phyloP scores from a whole-genome alignment of 2,329 filamentous ascomycete species.

The Colletotrichum shisoi region DNA sequence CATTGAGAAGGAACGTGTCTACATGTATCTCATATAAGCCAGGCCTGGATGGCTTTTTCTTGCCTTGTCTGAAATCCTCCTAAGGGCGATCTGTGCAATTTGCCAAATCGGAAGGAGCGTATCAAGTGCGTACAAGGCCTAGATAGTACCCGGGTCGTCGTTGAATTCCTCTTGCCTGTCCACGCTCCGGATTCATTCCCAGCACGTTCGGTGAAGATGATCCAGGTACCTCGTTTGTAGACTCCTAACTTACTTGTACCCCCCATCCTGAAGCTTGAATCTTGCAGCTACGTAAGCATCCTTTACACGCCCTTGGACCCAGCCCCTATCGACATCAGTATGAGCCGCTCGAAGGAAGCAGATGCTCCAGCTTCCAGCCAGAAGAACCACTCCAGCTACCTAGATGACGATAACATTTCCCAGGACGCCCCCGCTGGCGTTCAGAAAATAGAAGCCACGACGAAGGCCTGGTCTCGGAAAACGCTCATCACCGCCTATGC shows the following conservation, averaged over 20 bases:
- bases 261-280: background rate
- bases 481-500: conserved; percentile 52
- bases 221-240: background rate
- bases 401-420: conserved; percentile 44
- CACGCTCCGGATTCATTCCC: background rate
- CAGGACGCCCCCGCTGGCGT: conserved; percentile 54
- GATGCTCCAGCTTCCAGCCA: background rate
- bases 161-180: background rate
- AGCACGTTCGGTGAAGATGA: background rate
- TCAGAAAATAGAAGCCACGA: conserved; percentile 52
- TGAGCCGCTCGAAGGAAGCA: background rate
- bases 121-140: background rate
- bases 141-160: background rate
- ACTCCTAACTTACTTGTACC: background rate
- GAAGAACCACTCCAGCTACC: background rate
- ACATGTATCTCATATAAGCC: background rate
- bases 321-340: background rate
- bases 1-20: no score
- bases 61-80: background rate
- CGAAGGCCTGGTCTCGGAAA: conserved; percentile 51
- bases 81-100: background rate
- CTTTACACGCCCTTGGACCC: background rate
- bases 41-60: background rate
- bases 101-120: background rate
- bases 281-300: background rate